phyloP scores from a whole-genome alignment of 148 eudicot genomes.

The Fagopyrum homotropicum region DNA sequence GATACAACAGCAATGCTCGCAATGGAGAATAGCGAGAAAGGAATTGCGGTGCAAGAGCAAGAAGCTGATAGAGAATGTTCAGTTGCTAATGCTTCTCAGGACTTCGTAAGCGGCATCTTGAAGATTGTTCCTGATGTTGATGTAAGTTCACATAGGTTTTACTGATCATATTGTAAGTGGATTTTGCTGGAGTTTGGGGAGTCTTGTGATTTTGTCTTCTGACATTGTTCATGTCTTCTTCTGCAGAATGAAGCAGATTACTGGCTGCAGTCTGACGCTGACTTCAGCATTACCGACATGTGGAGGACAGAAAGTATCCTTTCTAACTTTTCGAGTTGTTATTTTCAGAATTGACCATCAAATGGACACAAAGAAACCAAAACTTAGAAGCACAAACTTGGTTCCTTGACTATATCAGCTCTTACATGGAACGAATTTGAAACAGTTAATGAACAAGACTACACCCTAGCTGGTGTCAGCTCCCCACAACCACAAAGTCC shows the following conservation, averaged over 20 bases:
- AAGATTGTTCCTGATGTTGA: slow-evolving; percentile 97
- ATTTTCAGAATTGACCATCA: neutral
- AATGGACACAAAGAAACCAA: neutral
- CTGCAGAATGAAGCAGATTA: slow-evolving; percentile 88
- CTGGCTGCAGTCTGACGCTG: slow-evolving; percentile 85
- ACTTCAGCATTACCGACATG: slow-evolving; percentile 80
- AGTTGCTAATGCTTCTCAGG: slow-evolving; percentile 53
- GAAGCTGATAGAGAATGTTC: slow-evolving; percentile 34
- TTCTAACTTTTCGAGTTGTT: neutral
- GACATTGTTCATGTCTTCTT: neutral
- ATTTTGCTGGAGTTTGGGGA: neutral
- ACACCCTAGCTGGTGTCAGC: slow-evolving; percentile 27
- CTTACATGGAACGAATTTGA: slow-evolving; percentile 62
- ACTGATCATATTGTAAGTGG: neutral
- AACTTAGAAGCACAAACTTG: neutral
- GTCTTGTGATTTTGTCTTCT: neutral
- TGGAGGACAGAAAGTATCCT: slow-evolving; percentile 92
- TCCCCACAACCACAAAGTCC: slow-evolving; percentile 55
- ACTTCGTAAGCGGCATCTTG: slow-evolving; percentile 84
- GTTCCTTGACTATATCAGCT: slow-evolving; percentile 29
- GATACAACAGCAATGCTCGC: slow-evolving; percentile 20
- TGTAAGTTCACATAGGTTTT: slow-evolving; percentile 43
- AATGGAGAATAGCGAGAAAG: slow-evolving; percentile 29
- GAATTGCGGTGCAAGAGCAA: slow-evolving; percentile 35
- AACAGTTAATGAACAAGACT: slow-evolving; percentile 43